Evolutionary conservation across 805 yeast genomes (phyloP).

Genomic region (Myxozyma mucilagina): DNA sequence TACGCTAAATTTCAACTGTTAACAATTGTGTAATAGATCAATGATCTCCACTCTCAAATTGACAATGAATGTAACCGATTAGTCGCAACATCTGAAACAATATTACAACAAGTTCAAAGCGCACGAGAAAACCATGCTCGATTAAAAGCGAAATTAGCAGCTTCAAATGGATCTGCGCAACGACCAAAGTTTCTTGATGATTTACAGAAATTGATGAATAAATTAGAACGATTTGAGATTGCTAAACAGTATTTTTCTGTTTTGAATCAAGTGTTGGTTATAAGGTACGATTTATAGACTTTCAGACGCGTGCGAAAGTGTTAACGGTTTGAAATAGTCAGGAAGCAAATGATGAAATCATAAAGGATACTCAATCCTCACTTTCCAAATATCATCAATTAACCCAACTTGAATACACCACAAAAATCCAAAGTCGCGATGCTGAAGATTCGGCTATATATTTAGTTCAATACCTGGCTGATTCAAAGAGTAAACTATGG

Average conservation of each 20-base stretch:
- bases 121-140: not conserved
- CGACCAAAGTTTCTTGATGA: constrained; percentile 14
- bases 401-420: not conserved
- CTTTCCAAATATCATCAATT: constrained; percentile 4
- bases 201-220: constrained; percentile 1
- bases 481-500: constrained; percentile 11
- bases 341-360: constrained; percentile 5
- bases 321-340: not conserved
- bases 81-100: constrained; percentile 4
- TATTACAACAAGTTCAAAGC: not conserved
- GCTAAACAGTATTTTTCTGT: constrained; percentile 16
- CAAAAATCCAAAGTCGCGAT: constrained; percentile 3
- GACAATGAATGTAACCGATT: constrained; percentile 9
- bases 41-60: constrained; percentile 4
- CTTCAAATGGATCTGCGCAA: not conserved
- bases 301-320: not conserved
- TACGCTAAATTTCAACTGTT: not conserved
- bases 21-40: constrained; percentile 5
- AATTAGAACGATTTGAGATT: constrained; percentile 13
- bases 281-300: constrained; percentile 7
- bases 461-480: constrained; percentile 12
- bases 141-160: constrained; percentile 9
- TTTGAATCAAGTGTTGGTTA: constrained; percentile 3
- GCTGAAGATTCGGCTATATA: constrained; percentile 22
- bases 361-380: constrained; percentile 5